These are phyloP conservation scores for Malassezia pachydermatis DNA, from an alignment of 1,284 basidiomycete species.

Conservation along the genomic window DNA sequence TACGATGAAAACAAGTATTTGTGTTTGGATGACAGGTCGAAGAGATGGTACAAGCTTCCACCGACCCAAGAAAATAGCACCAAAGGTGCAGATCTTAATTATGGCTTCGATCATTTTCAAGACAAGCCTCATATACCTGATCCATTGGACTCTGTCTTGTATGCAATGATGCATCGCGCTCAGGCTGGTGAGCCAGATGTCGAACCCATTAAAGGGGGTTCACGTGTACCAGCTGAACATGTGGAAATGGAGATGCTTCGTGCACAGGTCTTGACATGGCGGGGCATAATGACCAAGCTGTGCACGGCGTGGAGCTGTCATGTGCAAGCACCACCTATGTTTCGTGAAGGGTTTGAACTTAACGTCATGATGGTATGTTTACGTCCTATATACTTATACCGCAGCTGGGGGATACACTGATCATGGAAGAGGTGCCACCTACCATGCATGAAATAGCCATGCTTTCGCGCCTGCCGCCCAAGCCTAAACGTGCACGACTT, in stretches of 20 bases:
- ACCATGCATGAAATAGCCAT: background rate
- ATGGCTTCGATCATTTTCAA: conserved; percentile 56
- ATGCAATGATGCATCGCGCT: conserved; percentile 15
- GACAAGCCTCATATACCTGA: conserved; percentile 51
- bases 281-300: conserved; percentile 79
- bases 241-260: conserved; percentile 28
- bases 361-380: conserved; percentile 29
- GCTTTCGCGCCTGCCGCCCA: background rate
- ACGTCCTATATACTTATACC: background rate
- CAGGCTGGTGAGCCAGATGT: background rate
- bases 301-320: conserved; percentile 27
- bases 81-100: conserved; percentile 37
- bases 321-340: conserved; percentile 16
- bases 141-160: conserved; percentile 21
- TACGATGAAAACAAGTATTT: conserved; percentile 9
- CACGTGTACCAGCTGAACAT: conserved; percentile 3
- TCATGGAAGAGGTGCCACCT: conserved; percentile 62
- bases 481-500: background rate
- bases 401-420: conserved; percentile 56
- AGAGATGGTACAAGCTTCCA: conserved; percentile 15
- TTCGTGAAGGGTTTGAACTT: conserved; percentile 49
- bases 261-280: conserved; percentile 63
- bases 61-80: conserved; percentile 8
- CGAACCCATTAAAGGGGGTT: conserved; percentile 3
- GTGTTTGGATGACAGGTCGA: conserved; percentile 10